Evolutionary conservation across 768 basidiomycete genomes (phyloP).

Genomic region (Termitomyces sp.): DNA sequence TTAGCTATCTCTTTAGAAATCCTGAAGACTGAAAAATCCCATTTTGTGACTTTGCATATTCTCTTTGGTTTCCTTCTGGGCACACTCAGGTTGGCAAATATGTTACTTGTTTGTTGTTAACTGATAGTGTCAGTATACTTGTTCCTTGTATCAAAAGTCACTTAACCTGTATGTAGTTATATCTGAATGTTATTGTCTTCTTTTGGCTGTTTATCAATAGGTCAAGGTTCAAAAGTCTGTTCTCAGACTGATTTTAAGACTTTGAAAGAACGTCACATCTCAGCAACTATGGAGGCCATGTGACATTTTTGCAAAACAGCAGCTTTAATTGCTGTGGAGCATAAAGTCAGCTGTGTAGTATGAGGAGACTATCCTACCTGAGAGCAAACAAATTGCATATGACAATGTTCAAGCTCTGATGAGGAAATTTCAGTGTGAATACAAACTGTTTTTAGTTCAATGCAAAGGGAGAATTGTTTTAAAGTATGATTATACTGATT

Average conservation of each 20-base stretch:
- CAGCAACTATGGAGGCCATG: background rate
- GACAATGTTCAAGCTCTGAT: background rate
- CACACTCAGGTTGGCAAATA: background rate
- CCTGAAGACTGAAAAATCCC: background rate
- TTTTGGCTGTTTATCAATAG: background rate
- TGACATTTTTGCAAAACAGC: background rate
- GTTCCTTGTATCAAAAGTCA: background rate
- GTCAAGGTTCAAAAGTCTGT: slow-evolving; percentile 16
- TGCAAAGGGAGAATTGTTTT: background rate
- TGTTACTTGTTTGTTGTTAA: background rate
- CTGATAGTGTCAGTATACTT: background rate
- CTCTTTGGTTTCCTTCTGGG: background rate
- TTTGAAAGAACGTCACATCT: background rate
- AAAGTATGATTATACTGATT: background rate
- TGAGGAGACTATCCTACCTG: background rate
- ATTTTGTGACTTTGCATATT: background rate
- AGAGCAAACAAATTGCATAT: background rate
- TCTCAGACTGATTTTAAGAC: slow-evolving; percentile 3
- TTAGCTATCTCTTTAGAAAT: background rate
- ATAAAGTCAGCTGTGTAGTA: background rate
- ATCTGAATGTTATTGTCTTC: background rate
- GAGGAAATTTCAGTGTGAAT: background rate
- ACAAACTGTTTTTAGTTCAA: background rate
- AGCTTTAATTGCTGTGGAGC: background rate
- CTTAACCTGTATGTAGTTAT: background rate